These are phyloP conservation scores for Pseudogymnoascus pannorum DNA, from an alignment of 2,329 filamentous ascomycete species.

Conservation along the genomic window DNA sequence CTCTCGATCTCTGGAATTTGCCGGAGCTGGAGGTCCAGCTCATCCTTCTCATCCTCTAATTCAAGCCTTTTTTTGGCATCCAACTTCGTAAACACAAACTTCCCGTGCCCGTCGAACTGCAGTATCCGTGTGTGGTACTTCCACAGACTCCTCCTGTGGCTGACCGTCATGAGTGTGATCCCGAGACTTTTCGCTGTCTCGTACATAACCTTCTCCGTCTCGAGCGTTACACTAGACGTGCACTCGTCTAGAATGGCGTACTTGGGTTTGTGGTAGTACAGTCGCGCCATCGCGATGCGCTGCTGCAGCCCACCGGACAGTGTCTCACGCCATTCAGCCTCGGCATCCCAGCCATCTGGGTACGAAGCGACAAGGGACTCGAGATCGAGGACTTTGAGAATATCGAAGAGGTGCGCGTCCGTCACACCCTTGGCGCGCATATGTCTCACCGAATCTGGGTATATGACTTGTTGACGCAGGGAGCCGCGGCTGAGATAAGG, in stretches of 20 bases:
- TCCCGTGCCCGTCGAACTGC: slow-evolving; percentile 92
- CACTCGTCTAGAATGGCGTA: slow-evolving; percentile 98
- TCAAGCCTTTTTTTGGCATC: slow-evolving; percentile 80
- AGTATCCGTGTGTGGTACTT: slow-evolving; percentile 92
- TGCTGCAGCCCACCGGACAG: slow-evolving; percentile 90
- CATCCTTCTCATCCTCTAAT: slow-evolving; percentile 94
- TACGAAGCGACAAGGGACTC: slow-evolving; percentile 74
- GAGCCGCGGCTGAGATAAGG: slow-evolving; percentile 88
- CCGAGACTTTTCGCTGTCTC: slow-evolving; percentile 86
- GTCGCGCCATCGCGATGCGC: slow-evolving; percentile 88
- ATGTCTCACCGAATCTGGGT: slow-evolving; percentile 80
- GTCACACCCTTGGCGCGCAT: slow-evolving; percentile 81
- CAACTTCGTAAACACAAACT: slow-evolving; percentile 80
- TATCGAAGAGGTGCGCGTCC: slow-evolving; percentile 69
- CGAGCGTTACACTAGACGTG: slow-evolving; percentile 88
- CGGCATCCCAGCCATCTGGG: slow-evolving; percentile 76
- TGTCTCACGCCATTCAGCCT: slow-evolving; percentile 94
- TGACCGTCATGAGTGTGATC: slow-evolving; percentile 95
- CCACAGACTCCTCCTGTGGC: slow-evolving; percentile 85
- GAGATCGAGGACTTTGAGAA: slow-evolving; percentile 74
- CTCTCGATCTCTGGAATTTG: slow-evolving; percentile 84
- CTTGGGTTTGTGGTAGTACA: slow-evolving; percentile 87
- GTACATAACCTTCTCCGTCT: slow-evolving; percentile 95
- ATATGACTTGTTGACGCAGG: slow-evolving; percentile 94
- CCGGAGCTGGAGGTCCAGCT: slow-evolving; percentile 76